phyloP scores from a whole-genome alignment of 805 yeast genomes.

The Candida nanaspora region DNA sequence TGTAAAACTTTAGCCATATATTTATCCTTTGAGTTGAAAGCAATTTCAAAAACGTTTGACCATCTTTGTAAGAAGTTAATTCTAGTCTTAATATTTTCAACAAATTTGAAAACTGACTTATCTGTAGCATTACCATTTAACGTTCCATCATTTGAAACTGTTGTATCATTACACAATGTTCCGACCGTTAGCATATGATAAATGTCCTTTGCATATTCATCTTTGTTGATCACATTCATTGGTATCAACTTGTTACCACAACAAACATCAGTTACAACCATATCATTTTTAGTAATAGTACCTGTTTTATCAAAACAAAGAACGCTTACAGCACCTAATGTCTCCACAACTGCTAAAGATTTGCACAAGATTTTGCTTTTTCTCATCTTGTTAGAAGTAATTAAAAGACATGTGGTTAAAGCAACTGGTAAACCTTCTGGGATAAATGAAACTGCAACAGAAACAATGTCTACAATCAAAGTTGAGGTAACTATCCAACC shows the following conservation, averaged over 20 bases:
- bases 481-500: slow-evolving; percentile 35
- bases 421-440: slow-evolving; percentile 49
- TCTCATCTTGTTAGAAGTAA: slow-evolving; percentile 41
- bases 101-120: slow-evolving; percentile 33
- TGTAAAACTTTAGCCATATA: slow-evolving; percentile 29
- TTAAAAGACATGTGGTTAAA: slow-evolving; percentile 39
- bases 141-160: slow-evolving; percentile 11
- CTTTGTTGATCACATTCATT: slow-evolving; percentile 13
- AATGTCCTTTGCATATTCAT: slow-evolving; percentile 13
- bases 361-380: slow-evolving; percentile 37
- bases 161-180: background rate
- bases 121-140: slow-evolving; percentile 43
- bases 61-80: slow-evolving; percentile 9
- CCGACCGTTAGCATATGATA: slow-evolving; percentile 30
- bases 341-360: slow-evolving; percentile 39
- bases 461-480: slow-evolving; percentile 36
- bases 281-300: slow-evolving; percentile 53
- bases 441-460: slow-evolving; percentile 41
- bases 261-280: slow-evolving; percentile 30
- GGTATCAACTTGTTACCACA: slow-evolving; percentile 16
- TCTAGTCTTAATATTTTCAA: slow-evolving; percentile 16
- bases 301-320: slow-evolving; percentile 77
- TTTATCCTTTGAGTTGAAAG: slow-evolving; percentile 42
- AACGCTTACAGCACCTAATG: slow-evolving; percentile 50
- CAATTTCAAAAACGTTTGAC: slow-evolving; percentile 22